Base-by-base conservation (phyloP, 257 asterid species). In the Solanum sitiens region DNA sequence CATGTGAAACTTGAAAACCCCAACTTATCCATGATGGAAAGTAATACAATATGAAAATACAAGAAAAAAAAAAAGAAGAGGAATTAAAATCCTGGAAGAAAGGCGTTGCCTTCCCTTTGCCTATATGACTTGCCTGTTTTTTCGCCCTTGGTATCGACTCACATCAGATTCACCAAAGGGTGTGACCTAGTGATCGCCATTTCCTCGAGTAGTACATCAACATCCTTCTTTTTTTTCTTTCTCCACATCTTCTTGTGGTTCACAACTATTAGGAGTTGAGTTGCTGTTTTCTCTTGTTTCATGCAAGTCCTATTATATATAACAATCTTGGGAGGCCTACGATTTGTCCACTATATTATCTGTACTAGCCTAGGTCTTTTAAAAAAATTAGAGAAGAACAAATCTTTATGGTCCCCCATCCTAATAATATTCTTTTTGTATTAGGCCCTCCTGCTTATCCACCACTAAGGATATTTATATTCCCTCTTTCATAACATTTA, bases 71-170 rank as follows among this genome's bases (percentile, higher is more conserved):
- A 63, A 44, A 18, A 37, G 16, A 12, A 13, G 63, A 0, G 16
- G 14, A 33, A 74, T 39, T 18, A 71, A 88, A 89, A 85, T 84
- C 87, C 92, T 93, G 93, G 95, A 92, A 91, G 95, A 93, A 93
- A 92, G 95, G 94, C 95, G 88, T 93, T 68, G 88, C 95, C 95
- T 93, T 93, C 95, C 95, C 94, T 93, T 92, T 93, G 95, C 95
- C 95, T 88, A 56, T 75, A 30, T 92, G 94, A 93, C 94, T 92
- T 93, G 95, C 95, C 95, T 86, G 35, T 63, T 63, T 70, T 30
- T 25, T 35, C 47, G 7, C 3, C 86, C 89, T 88, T 76, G 86
- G 33, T 87, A 83, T 59, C 82, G 20, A 50, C 30, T 82, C 70
- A 45, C 68, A 44, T 59, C 67, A 87, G 83, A 90, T 75, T 86